A percentile compares a stretch with the other conserved stretches of the same genome.
Conservation (phyloP, 2,329 filamentous ascomycete species). For the Grosmannia serpens region DNA sequence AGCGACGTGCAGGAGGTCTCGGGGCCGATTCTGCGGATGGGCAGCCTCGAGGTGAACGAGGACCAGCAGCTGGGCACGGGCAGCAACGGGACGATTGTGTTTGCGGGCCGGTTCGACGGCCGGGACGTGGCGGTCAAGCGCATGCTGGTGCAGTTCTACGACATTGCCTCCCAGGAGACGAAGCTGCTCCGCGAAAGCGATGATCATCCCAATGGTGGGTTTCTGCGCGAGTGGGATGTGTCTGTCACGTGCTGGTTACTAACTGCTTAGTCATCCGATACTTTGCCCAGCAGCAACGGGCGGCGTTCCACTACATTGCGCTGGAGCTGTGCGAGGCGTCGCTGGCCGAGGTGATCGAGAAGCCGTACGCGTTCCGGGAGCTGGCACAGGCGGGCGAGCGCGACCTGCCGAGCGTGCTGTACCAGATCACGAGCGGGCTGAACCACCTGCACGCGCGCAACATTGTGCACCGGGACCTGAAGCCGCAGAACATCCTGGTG, state of each 20-base stretch:
- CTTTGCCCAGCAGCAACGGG: constrained; percentile 79
- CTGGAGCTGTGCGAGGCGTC: constrained; percentile 90
- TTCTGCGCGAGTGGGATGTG: background rate
- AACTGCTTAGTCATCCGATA: constrained; percentile 68
- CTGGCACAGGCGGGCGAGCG: constrained; percentile 62
- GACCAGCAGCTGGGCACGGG: constrained; percentile 60
- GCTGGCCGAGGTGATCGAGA: constrained; percentile 80
- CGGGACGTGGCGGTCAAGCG: constrained; percentile 91
- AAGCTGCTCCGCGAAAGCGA: constrained; percentile 84
- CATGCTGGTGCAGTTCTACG: constrained; percentile 92
- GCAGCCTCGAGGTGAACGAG: constrained; percentile 52
- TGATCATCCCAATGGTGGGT: constrained; percentile 71
- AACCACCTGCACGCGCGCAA: constrained; percentile 81
- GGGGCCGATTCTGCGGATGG: constrained; percentile 48
- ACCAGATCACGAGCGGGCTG: constrained; percentile 83
- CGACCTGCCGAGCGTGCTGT: constrained; percentile 68
- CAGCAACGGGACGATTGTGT: constrained; percentile 95
- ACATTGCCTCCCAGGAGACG: constrained; percentile 90
- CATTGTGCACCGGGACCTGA: constrained; percentile 94
- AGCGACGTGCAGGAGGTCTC: constrained; percentile 49
- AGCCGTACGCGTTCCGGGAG: constrained; percentile 52
- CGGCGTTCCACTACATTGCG: constrained; percentile 91
- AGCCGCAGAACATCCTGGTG: constrained; percentile 94
- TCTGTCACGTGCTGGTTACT: background rate
- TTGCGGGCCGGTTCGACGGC: constrained; percentile 86